Evolutionary conservation across 805 yeast species (phyloP), one percentile per base, ranked within the genome.

Genomic region (Yueomyces sinensis): DNA sequence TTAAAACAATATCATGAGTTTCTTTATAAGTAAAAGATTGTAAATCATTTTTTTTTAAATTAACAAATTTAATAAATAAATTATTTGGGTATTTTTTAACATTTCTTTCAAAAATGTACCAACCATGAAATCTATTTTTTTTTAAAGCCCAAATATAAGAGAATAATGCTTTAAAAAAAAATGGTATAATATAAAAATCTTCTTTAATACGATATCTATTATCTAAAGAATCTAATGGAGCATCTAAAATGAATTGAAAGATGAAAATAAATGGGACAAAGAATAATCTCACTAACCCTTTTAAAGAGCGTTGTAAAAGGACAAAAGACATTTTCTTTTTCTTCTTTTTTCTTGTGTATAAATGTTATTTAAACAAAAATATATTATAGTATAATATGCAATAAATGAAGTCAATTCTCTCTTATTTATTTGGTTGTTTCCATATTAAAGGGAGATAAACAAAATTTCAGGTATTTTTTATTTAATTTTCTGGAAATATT

Each of bases 21-120:
- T 86, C 77, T 35, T 59, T 56, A 54, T 81, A 87, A 0, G 94
- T 81, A 50, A 62, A 79, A 11, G 55, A 47, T 47, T 82, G 86
- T 30, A 82, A 43, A 9, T 54, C 54, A 42, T 74, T 81, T 43
- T 63, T 66, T 5, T 50, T 56, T 15, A 42, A 41, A 37, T 66
- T 41, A 29, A 62, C 52, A 63, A 75, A 86, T 2, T 72, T 61
- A n/a, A 87, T 50, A 1, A 89, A 93, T 14, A 56, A 48, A 27
- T 64, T 64, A 41, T 73, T 28, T 4, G 79, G 74, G 41, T 69
- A 47, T 36, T 57, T 52, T 18, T 48, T 36, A 3, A 67, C 86
- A n/a, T 68, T 56, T 19, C 58, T 42, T 44, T 80, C 93, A 44
- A 84, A 73, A 14, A 59, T 43, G 52, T 82, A 77, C 86, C 91